Base-by-base conservation (phyloP, 2,329 filamentous ascomycete species). In the Colletotrichum lini region DNA sequence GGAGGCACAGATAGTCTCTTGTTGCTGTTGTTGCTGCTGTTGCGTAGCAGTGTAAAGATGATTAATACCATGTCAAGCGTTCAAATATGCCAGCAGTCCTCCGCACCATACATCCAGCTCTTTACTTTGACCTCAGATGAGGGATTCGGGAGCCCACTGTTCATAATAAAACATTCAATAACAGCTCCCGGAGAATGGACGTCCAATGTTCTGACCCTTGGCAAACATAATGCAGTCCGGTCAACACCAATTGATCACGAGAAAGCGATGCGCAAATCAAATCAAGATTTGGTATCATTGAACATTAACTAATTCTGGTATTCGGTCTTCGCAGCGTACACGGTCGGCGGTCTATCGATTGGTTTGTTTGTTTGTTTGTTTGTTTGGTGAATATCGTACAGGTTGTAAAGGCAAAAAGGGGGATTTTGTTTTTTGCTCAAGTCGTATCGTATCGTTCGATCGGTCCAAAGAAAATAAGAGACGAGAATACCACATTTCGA, bases 1-100 rank as follows among this genome's bases (percentile, higher is more conserved):
- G 67, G 67, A 74, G 65, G 67, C 71, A 73, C 18, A 47, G 70
- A 23, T 73, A 73, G 70, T 12, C 16, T 23, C n/a, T 35, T 40
- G 47, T 30, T 10, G 35, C 9, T 3, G 35, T 10, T 38, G 35
- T 38, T 38, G 35, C 9, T 38, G 35, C 16, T 23, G 26, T 47
- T 50, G 47, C n/a, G 7, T 21, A 40, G 35, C 16, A 21, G 15
- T 8, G 47, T 53, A 13, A 23, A 50, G 18, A 30, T 44, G 18
- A 30, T 52, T 35, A 53, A 62, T 44, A 63, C 49, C 49, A 63
- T 15, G 21, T 21, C 38, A 52, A 49, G 45, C 58, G 47, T 61
- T 40, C 53, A 21, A 35, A 30, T 6, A 40, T 40, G n/a, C 18
- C 53, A 38, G 35, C 35, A 38, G 35, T 10, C 2, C 35, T 38